Percentiles rank a stretch among this genome's conserved stretches.
These are phyloP conservation scores for Thalassiosira livingstoniorum DNA, from an alignment of 352 stramenopile species.

Conservation along the genomic window DNA sequence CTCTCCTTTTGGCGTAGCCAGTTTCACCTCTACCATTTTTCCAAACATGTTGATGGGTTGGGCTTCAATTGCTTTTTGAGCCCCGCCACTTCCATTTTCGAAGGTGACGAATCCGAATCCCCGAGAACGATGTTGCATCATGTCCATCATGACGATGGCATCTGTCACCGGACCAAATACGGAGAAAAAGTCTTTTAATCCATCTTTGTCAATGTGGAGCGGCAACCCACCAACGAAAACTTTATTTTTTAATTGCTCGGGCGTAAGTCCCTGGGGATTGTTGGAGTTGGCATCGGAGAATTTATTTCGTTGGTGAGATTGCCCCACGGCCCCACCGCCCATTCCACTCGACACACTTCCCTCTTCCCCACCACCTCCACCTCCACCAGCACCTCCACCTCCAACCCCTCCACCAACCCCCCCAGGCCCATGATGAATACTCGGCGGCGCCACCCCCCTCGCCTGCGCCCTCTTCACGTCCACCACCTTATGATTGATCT, in stretches of 20 bases:
- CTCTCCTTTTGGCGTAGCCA: slow-evolving; percentile 79
- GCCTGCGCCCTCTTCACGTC: slow-evolving; percentile 85
- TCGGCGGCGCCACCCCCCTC: slow-evolving; percentile 74
- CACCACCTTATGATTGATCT: slow-evolving; percentile 86
- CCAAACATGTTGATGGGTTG: slow-evolving; percentile 80
- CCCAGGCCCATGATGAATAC: slow-evolving; percentile 62
- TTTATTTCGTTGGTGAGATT: slow-evolving; percentile 15
- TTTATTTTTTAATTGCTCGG: slow-evolving; percentile 82
- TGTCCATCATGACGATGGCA: slow-evolving; percentile 69
- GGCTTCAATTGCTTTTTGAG: slow-evolving; percentile 72
- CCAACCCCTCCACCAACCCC: slow-evolving; percentile 31
- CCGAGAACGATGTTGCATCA: slow-evolving; percentile 44
- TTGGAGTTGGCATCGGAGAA: slow-evolving; percentile 9
- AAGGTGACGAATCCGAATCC: slow-evolving; percentile 67
- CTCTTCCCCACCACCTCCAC: background rate
- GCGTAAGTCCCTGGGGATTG: slow-evolving; percentile 50
- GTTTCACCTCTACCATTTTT: slow-evolving; percentile 82
- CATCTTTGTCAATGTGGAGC: slow-evolving; percentile 79
- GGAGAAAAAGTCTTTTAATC: slow-evolving; percentile 68
- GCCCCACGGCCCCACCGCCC: background rate
- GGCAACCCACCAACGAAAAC: slow-evolving; percentile 84
- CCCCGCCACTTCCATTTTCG: slow-evolving; percentile 71
- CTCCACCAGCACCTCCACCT: background rate
- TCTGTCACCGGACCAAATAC: slow-evolving; percentile 60
- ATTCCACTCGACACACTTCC: background rate